Evolutionary conservation across 169 alveolate genomes (phyloP).

Genomic region (Besnoitia besnoiti): DNA sequence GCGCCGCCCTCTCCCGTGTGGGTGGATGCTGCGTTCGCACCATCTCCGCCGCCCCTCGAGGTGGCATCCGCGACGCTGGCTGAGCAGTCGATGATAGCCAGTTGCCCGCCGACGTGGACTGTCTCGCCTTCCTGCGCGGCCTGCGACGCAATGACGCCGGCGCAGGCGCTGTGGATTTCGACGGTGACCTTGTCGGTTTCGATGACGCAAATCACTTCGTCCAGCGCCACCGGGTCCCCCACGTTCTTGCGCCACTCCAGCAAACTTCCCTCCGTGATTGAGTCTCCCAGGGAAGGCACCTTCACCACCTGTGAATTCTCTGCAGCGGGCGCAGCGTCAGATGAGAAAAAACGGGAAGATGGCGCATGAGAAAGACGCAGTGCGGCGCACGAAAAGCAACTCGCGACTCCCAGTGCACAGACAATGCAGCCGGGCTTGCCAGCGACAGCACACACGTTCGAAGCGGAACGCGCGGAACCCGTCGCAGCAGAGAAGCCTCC

Average conservation of each 20-base stretch:
- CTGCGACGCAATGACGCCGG: slow-evolving; percentile 45
- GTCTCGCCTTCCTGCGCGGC: slow-evolving; percentile 65
- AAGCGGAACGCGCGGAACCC: too few species aligned
- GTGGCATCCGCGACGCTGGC: not conserved
- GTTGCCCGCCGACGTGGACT: slow-evolving; percentile 60
- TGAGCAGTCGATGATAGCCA: slow-evolving; percentile 26
- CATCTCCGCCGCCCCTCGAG: not conserved
- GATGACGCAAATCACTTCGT: slow-evolving; percentile 92
- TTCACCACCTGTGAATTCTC: slow-evolving; percentile 48
- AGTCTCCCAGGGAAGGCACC: slow-evolving; percentile 88
- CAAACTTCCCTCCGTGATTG: slow-evolving; percentile 88
- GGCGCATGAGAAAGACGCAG: too few species aligned
- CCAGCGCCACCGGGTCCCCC: slow-evolving; percentile 91
- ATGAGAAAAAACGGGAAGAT: not conserved
- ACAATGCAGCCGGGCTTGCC: too few species aligned
- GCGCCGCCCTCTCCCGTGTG: too few species aligned
- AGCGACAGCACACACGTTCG: too few species aligned
- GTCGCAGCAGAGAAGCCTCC: too few species aligned
- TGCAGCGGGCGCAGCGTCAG: not conserved
- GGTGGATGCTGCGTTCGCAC: too few species aligned
- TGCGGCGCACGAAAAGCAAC: too few species aligned
- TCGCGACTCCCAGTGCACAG: too few species aligned
- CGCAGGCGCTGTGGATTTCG: slow-evolving; percentile 43
- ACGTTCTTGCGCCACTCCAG: slow-evolving; percentile 79
- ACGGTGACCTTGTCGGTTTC: slow-evolving; percentile 93